A percentile compares a stretch with the other conserved stretches of the same genome.
These are phyloP conservation scores for Xylariaceae sp. DNA, from an alignment of 2,329 filamentous ascomycete genomes.

Conservation along the genomic window DNA sequence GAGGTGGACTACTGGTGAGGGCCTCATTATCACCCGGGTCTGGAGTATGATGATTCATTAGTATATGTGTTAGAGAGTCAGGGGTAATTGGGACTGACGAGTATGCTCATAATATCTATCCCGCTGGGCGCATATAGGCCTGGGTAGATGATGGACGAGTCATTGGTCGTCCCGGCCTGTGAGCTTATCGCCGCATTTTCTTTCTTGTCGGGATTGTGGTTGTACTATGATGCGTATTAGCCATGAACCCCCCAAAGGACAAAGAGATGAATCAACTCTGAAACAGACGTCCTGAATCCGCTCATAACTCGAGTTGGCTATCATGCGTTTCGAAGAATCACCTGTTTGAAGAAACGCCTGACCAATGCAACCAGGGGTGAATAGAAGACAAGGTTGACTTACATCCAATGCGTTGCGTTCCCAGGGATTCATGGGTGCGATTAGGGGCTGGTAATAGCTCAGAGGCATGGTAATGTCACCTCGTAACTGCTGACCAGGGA, in stretches of 20 bases:
- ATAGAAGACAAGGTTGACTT: background rate
- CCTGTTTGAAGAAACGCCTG: too few relatives aligned
- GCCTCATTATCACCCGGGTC: slow-evolving; percentile 61
- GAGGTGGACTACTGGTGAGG: slow-evolving; percentile 70
- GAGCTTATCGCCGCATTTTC: background rate
- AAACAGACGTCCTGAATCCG: too few relatives aligned
- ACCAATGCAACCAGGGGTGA: background rate
- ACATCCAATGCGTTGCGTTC: slow-evolving; percentile 18
- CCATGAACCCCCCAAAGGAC: background rate
- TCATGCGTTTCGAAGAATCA: too few relatives aligned
- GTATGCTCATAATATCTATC: slow-evolving; percentile 50
- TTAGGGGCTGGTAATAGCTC: background rate
- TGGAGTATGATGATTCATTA: slow-evolving; percentile 19
- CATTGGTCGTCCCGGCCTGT: slow-evolving; percentile 24
- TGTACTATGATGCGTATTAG: slow-evolving; percentile 13
- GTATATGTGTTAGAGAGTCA: slow-evolving; percentile 1
- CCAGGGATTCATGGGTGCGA: slow-evolving; percentile 18
- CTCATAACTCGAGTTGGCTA: too few relatives aligned
- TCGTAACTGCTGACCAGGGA: background rate
- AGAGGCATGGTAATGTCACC: background rate
- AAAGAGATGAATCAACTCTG: background rate
- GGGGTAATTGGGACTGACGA: slow-evolving; percentile 38
- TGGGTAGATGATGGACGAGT: slow-evolving; percentile 47
- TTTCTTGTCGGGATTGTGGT: slow-evolving; percentile 1
- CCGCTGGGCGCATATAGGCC: slow-evolving; percentile 52